Conservation (phyloP, 192 early-diverging fungal genomes). For the Backusella tarrabulga region DNA sequence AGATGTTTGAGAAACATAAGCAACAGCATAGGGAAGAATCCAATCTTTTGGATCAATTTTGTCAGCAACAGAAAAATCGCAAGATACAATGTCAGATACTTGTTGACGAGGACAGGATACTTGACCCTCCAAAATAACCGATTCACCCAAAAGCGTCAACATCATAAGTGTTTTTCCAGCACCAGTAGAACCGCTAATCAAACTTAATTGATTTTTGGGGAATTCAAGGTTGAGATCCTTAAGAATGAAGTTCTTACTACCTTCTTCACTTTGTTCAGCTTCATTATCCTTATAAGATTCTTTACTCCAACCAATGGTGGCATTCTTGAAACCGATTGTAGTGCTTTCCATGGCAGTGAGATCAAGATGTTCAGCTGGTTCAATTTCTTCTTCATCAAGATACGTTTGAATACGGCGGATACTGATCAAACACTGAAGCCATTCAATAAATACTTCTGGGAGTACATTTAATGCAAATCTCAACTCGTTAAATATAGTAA, state of each 20-base stretch:
- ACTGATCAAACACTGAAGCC: conserved; percentile 74
- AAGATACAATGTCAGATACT: conserved; percentile 68
- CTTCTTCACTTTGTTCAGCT: conserved; percentile 83
- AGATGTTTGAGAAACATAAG: conserved; percentile 71
- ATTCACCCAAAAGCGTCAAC: conserved; percentile 79
- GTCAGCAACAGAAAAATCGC: conserved; percentile 35
- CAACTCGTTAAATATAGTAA: conserved; percentile 87
- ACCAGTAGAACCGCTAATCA: conserved; percentile 77
- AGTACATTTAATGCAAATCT: conserved; percentile 82
- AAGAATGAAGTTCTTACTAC: conserved; percentile 55
- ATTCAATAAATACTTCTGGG: conserved; percentile 69
- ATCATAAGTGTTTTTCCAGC: conserved; percentile 86
- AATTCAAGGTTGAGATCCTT: conserved; percentile 48
- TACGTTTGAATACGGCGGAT: conserved; percentile 44
- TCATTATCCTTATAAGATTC: conserved; percentile 63
- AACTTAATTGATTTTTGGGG: conserved; percentile 46
- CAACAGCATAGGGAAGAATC: conserved; percentile 51
- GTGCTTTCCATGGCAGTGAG: background rate
- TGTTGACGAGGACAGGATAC: conserved; percentile 57
- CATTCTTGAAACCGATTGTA: conserved; percentile 37
- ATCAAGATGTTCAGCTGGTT: conserved; percentile 23
- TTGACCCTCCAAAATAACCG: conserved; percentile 23
- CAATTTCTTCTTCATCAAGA: conserved; percentile 44
- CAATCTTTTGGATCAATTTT: conserved; percentile 48
- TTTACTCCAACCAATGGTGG: conserved; percentile 59